Conservation (phyloP, 164 flowering plant genomes). For the Magnolia kwangsiensis region DNA sequence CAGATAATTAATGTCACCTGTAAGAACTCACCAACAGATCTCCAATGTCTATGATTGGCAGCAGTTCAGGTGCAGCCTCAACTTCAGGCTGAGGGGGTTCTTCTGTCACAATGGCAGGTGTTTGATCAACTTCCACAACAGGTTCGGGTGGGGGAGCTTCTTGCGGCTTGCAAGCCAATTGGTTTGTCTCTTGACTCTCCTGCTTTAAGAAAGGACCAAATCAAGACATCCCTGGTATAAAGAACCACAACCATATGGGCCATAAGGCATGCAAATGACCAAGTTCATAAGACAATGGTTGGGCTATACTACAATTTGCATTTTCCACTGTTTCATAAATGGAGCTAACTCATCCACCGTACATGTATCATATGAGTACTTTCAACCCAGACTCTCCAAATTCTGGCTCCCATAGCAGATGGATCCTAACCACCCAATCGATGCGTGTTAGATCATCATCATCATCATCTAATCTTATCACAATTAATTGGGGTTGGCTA, state of each 20-base stretch:
- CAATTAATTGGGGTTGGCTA: too few species aligned
- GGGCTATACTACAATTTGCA: too few species aligned
- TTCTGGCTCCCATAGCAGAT: too few species aligned
- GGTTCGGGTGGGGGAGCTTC: slow-evolving; percentile 33
- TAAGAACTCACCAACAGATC: slow-evolving; percentile 61
- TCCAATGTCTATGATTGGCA: slow-evolving; percentile 25
- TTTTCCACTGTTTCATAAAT: neutral
- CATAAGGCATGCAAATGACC: too few species aligned
- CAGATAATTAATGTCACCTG: neutral
- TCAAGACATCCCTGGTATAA: neutral
- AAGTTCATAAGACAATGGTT: too few species aligned
- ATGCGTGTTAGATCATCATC: too few species aligned
- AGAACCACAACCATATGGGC: neutral
- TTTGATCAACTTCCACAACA: slow-evolving; percentile 34
- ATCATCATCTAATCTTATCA: too few species aligned
- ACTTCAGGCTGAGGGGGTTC: slow-evolving; percentile 41
- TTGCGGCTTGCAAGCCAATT: slow-evolving; percentile 34
- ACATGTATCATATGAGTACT: neutral
- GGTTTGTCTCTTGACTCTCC: slow-evolving; percentile 52
- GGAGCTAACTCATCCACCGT: neutral
- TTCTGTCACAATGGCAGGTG: slow-evolving; percentile 25
- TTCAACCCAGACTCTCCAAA: neutral
- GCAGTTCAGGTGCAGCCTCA: slow-evolving; percentile 33
- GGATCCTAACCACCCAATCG: too few species aligned
- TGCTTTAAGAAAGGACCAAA: slow-evolving; percentile 15